Conservation (phyloP, 1,284 basidiomycete genomes). For the Ceratobasidium theobromae region DNA sequence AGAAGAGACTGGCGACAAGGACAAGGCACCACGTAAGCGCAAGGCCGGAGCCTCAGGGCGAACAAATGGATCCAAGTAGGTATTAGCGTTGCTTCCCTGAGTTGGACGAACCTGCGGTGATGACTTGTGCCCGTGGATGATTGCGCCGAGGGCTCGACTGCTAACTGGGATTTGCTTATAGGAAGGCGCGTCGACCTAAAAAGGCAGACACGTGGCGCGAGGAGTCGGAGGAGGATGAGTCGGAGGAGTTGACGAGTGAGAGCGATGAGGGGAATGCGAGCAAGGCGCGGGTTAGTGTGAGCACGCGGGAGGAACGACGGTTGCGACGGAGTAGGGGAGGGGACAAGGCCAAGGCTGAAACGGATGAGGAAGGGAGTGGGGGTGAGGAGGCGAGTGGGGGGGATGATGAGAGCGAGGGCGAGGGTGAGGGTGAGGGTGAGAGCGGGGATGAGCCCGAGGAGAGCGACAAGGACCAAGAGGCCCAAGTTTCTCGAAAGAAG, state of each 20-base stretch:
- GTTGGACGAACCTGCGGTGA: background rate
- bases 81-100: conserved; percentile 1
- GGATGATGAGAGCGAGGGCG: conserved; percentile 28
- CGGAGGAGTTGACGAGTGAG: conserved; percentile 32
- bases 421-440: conserved; percentile 31
- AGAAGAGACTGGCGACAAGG: no score
- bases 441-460: conserved; percentile 23
- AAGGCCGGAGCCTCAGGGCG: conserved; percentile 28
- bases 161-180: background rate
- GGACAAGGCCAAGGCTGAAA: background rate
- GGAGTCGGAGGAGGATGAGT: conserved; percentile 35
- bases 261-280: conserved; percentile 30
- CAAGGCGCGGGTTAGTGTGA: background rate
- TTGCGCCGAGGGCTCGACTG: background rate
- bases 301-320: conserved; percentile 7
- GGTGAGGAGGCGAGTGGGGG: conserved; percentile 29
- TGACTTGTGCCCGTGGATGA: conserved; percentile 2
- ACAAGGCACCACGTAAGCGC: conserved; percentile 34
- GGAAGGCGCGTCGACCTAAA: conserved; percentile 30
- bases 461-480: conserved; percentile 13
- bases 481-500: background rate
- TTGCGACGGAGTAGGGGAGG: conserved; percentile 8
- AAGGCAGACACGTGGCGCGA: conserved; percentile 27
- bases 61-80: conserved; percentile 32
- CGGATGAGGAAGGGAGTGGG: conserved; percentile 26